phyloP scores from a whole-genome alignment of 2,329 filamentous ascomycete species.

The Xylariaceae sp. region DNA sequence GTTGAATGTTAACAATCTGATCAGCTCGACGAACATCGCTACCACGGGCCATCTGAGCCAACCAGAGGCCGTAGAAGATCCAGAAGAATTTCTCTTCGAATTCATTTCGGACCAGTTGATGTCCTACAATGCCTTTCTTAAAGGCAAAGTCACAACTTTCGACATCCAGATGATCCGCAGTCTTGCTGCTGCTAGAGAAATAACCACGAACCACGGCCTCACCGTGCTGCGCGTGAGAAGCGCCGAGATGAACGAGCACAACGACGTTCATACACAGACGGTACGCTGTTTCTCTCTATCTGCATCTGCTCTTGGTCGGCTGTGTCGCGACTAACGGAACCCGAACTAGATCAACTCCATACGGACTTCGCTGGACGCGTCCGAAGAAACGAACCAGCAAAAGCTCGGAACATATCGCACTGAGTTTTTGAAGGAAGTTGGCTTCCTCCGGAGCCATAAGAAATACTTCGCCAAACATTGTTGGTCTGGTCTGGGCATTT shows the following conservation, averaged over 20 bases:
- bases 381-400: neutral
- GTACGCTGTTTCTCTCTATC: too few relatives aligned
- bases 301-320: too few relatives aligned
- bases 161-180: constrained; percentile 11
- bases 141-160: constrained; percentile 16
- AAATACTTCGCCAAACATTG: neutral
- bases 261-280: neutral
- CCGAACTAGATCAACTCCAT: constrained; percentile 10
- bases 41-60: neutral
- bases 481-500: neutral
- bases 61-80: too few relatives aligned
- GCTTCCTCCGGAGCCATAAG: constrained; percentile 4
- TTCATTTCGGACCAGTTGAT: constrained; percentile 2
- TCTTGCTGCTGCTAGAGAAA: constrained; percentile 7
- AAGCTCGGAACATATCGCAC: constrained; percentile 1
- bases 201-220: neutral
- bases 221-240: neutral
- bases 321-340: neutral
- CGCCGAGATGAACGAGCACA: constrained; percentile 1
- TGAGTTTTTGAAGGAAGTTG: constrained; percentile 3
- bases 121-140: constrained; percentile 16
- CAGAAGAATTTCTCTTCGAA: neutral
- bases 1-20: neutral
- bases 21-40: neutral
- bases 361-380: neutral